Conservation (phyloP, 176 grass and related monocot species). For the Canna indica region DNA sequence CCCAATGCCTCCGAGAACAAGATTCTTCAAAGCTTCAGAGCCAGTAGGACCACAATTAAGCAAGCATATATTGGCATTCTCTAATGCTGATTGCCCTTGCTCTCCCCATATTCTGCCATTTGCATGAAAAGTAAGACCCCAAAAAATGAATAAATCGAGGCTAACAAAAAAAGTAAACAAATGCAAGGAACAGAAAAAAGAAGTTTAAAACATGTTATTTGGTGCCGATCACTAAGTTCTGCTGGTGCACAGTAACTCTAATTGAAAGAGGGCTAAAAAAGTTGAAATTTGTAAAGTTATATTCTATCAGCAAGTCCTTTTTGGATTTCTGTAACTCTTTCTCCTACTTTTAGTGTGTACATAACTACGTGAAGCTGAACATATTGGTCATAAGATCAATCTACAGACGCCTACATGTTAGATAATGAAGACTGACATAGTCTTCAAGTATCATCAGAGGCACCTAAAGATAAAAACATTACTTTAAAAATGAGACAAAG, state of each 20-base stretch:
- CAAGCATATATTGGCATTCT: slow-evolving; percentile 87
- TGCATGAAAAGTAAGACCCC: not conserved
- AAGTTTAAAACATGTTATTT: not conserved
- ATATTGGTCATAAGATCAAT: not conserved
- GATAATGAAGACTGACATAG: not conserved
- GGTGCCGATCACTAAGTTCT: not conserved
- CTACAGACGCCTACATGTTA: not conserved
- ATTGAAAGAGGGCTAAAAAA: not conserved
- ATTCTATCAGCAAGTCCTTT: not conserved
- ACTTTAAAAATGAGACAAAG: not conserved
- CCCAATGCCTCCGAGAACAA: slow-evolving; percentile 11
- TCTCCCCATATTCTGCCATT: slow-evolving; percentile 40
- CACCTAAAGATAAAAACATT: not conserved
- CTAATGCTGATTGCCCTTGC: slow-evolving; percentile 77
- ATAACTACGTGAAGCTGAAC: not conserved
- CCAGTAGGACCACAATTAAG: slow-evolving; percentile 16
- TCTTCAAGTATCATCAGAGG: not conserved
- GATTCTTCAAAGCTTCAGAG: slow-evolving; percentile 14
- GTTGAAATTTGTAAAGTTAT: not conserved
- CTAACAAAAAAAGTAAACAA: slow-evolving; percentile 24
- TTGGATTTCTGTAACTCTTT: not conserved
- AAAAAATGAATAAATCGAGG: not conserved
- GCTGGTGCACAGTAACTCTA: not conserved
- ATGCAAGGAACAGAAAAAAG: not conserved
- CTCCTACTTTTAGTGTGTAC: not conserved